Base-by-base conservation (phyloP, 257 asterid genomes). In the Lycium barbarum region DNA sequence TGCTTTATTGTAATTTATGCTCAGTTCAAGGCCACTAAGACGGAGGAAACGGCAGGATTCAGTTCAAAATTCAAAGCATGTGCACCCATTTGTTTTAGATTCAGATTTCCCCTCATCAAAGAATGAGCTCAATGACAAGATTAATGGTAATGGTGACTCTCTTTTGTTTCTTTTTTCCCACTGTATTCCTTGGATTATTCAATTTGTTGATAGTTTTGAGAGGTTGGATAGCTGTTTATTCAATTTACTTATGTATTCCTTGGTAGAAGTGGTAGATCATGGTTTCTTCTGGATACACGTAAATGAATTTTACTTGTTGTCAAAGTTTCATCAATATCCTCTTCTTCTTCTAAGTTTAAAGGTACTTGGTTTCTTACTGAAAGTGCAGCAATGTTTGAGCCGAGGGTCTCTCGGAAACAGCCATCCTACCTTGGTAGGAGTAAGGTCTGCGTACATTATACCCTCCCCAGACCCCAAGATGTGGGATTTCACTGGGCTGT, bases 21-120 rank as follows among this genome's bases (percentile, higher is more conserved):
- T 51, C 95, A 97, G 99, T 90, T 91, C 97, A 12, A 95, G 88
- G 91, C 91, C 95, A 79, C 83, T 88, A 76, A 89, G 90, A 51
- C 93, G 93, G 61, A 89, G 91, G 89, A 92, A 89, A 88, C 80
- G 20, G 63, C 92, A 89, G 90, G 84, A 88, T 84, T 83, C 67
- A 12, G 87, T 80, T 76, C 93, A 90, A 86, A 89, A 86, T 76
- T 91, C 94, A 74, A 91, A 88, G 88, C 94, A 91, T 85, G 99
- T 93, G 71, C 98, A 87, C 81, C 98, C 97, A 71, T 93, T 95
- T 79, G 89, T 87, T 86, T 83, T 91, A 65, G 93, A 90, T 84
- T 88, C 98, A 58, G 97, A 90, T 62, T 79, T 89, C 49, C 98
- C 93, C 7, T 91, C 82, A 80, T 84, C 94, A 43, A 72, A 86